Conservation (phyloP, 2,329 filamentous ascomycete species). For the Cladophialophora psammophila region DNA sequence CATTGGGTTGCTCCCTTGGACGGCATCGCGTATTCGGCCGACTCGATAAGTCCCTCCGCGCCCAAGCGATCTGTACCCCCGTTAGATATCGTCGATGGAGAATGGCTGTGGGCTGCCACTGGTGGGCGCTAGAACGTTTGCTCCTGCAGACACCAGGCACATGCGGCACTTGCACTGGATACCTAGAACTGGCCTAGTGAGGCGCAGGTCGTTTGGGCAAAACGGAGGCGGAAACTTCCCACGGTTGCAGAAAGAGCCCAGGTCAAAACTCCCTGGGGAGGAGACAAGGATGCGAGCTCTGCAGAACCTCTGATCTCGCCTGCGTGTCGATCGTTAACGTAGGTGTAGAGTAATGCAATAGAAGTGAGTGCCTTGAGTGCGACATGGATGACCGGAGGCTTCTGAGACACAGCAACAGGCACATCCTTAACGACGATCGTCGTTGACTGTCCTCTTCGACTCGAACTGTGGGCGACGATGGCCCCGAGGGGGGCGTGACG, state of each 20-base stretch:
- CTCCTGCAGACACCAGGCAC: slow-evolving; percentile 17
- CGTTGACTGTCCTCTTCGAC: not conserved
- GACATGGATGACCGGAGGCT: not conserved
- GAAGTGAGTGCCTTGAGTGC: not conserved
- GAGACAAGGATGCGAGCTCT: not conserved
- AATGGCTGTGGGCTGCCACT: not conserved
- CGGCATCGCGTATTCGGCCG: not conserved
- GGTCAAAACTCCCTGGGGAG: not conserved
- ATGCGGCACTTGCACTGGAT: slow-evolving; percentile 12
- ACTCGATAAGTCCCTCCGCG: slow-evolving; percentile 9
- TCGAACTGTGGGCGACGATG: not conserved
- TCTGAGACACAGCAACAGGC: not conserved
- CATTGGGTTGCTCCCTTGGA: not conserved
- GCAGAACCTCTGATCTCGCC: not conserved
- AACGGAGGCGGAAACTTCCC: slow-evolving; percentile 14
- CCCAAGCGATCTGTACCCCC: slow-evolving; percentile 16
- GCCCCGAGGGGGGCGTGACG: not conserved
- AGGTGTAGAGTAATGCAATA: not conserved
- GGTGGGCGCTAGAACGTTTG: slow-evolving; percentile 19
- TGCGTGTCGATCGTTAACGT: not conserved
- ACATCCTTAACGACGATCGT: not conserved
- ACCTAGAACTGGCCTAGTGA: slow-evolving; percentile 20
- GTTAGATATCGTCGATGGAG: slow-evolving; percentile 11
- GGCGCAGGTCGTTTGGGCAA: slow-evolving; percentile 9
- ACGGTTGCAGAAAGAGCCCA: not conserved